Evolutionary conservation across 176 grass and related monocot species (phyloP).

Genomic region (Juncus inflexus): DNA sequence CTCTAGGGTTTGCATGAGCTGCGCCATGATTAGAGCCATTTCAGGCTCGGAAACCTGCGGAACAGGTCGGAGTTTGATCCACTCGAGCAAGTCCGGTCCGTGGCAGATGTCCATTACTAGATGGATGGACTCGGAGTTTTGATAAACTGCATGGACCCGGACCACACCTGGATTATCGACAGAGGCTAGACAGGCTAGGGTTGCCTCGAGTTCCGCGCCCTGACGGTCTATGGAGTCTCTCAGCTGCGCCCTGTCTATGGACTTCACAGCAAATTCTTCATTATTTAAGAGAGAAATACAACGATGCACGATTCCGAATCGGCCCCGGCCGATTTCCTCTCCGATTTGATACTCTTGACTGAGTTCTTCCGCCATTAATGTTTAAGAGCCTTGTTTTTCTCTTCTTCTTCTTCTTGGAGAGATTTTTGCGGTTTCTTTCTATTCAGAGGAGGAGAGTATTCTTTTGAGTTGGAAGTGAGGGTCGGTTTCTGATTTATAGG

Average conservation of each 20-base stretch:
- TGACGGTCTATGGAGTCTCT: constrained; percentile 59
- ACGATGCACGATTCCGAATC: constrained; percentile 70
- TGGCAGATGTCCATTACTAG: constrained; percentile 78
- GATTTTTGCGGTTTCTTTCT: neutral
- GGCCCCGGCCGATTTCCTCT: constrained; percentile 70
- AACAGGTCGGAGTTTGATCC: constrained; percentile 45
- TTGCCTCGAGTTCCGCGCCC: constrained; percentile 63
- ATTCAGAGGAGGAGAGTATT: neutral
- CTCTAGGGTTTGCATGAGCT: constrained; percentile 56
- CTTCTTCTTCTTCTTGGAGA: neutral
- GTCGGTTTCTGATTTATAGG: too few species aligned
- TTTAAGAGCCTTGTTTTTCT: constrained; percentile 14
- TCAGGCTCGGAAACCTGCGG: constrained; percentile 51
- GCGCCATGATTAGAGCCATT: constrained; percentile 37
- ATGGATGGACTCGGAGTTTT: constrained; percentile 54
- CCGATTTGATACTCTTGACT: constrained; percentile 60
- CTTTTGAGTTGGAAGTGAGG: too few species aligned
- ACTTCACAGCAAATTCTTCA: constrained; percentile 59
- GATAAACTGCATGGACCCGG: constrained; percentile 50
- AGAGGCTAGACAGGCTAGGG: constrained; percentile 38
- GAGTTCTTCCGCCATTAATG: constrained; percentile 50
- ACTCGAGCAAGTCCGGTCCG: constrained; percentile 58
- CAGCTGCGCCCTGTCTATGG: constrained; percentile 52
- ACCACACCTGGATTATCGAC: constrained; percentile 58
- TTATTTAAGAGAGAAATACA: constrained; percentile 50